phyloP scores from a whole-genome alignment of 208 protist species.

The Wallacemonas sp. region DNA sequence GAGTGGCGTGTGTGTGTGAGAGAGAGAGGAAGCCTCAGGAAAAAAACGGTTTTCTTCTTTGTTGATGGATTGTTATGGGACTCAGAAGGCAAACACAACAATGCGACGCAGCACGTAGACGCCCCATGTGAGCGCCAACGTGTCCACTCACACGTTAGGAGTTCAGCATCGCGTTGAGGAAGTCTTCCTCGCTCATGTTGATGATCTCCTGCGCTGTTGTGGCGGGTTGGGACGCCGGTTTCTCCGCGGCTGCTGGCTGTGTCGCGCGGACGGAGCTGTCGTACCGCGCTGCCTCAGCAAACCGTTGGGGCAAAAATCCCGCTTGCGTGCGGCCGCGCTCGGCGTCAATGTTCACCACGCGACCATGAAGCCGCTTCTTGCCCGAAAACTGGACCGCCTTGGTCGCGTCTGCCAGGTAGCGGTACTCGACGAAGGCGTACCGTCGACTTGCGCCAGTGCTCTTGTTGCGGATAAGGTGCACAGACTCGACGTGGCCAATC shows the following conservation, averaged over 20 bases:
- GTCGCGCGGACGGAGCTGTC: neutral
- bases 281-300: slow-evolving; percentile 30
- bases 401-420: slow-evolving; percentile 60
- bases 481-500: slow-evolving; percentile 73
- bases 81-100: neutral
- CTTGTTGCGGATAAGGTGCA: slow-evolving; percentile 62
- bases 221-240: no score
- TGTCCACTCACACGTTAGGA: slow-evolving; percentile 30
- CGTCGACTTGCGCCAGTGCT: slow-evolving; percentile 60
- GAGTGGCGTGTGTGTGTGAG: no score
- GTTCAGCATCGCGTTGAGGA: slow-evolving; percentile 75
- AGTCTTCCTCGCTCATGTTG: slow-evolving; percentile 46
- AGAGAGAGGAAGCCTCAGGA: no score
- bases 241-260: neutral
- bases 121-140: no score
- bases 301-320: slow-evolving; percentile 64
- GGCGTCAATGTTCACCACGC: slow-evolving; percentile 59
- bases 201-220: slow-evolving; percentile 9
- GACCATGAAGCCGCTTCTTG: slow-evolving; percentile 67
- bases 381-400: slow-evolving; percentile 53
- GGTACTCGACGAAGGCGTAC: slow-evolving; percentile 88
- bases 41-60: no score
- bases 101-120: no score
- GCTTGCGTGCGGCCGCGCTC: slow-evolving; percentile 69
- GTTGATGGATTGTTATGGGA: no score